A percentile compares a stretch with the other conserved stretches of the same genome.
Evolutionary conservation across 176 grass and related monocot genomes (phyloP).

Genomic region (Saccharum officinarum): DNA sequence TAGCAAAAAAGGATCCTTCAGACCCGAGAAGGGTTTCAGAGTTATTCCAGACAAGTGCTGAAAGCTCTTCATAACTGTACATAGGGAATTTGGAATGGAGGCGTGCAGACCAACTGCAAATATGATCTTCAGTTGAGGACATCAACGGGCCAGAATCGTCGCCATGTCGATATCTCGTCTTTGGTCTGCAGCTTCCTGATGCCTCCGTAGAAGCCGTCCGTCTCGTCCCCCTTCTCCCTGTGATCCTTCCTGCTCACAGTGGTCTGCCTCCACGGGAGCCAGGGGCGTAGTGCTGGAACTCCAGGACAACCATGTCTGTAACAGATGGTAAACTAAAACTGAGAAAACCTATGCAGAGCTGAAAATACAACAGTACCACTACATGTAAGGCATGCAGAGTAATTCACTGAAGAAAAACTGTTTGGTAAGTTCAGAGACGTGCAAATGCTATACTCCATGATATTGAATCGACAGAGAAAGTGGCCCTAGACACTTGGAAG

Average conservation of each 20-base stretch:
- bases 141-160: slow-evolving; percentile 68
- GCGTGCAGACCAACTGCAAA: not conserved
- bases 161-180: slow-evolving; percentile 72
- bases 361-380: not conserved
- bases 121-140: slow-evolving; percentile 44
- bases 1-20: slow-evolving; percentile 17
- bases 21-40: not conserved
- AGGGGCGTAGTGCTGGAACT: slow-evolving; percentile 80
- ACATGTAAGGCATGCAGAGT: not conserved
- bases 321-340: not conserved
- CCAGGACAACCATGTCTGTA: slow-evolving; percentile 63
- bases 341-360: not conserved
- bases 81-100: not conserved
- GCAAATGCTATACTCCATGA: not conserved
- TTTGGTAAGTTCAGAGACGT: not conserved
- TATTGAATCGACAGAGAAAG: not conserved
- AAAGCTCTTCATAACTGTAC: slow-evolving; percentile 22
- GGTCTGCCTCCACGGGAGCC: slow-evolving; percentile 72
- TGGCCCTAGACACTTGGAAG: not conserved
- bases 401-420: not conserved
- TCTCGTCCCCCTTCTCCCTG: slow-evolving; percentile 68
- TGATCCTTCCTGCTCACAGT: slow-evolving; percentile 67
- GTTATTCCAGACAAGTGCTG: not conserved
- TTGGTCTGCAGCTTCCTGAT: slow-evolving; percentile 68
- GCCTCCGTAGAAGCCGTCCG: slow-evolving; percentile 81